Conservation (phyloP, 2,329 filamentous ascomycete genomes). For the Pseudogymnoascus sp. region DNA sequence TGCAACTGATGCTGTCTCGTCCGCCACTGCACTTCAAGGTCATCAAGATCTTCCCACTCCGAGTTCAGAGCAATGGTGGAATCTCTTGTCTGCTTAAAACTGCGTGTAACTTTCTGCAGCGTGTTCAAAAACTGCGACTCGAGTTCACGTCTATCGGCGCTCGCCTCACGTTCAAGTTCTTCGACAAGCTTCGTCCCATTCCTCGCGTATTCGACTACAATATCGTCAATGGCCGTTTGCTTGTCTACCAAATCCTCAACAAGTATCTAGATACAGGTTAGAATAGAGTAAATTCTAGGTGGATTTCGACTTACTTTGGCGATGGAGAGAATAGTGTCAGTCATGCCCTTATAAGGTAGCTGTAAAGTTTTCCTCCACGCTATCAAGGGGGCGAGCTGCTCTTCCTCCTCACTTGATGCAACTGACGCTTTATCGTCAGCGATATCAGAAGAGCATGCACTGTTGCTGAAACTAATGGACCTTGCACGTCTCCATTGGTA, state of each 20-base stretch:
- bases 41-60: slow-evolving; percentile 17
- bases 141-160: slow-evolving; percentile 15
- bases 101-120: slow-evolving; percentile 13
- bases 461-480: slow-evolving; percentile 18
- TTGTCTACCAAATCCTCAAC: slow-evolving; percentile 25
- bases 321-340: slow-evolving; percentile 25
- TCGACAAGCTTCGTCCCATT: slow-evolving; percentile 26
- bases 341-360: slow-evolving; percentile 27
- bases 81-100: slow-evolving; percentile 22
- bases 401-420: slow-evolving; percentile 15
- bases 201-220: slow-evolving; percentile 27
- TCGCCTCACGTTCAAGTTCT: slow-evolving; percentile 19
- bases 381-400: slow-evolving; percentile 8
- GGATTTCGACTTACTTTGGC: slow-evolving; percentile 25
- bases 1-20: slow-evolving; percentile 23
- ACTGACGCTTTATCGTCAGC: neutral
- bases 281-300: neutral
- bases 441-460: slow-evolving; percentile 17
- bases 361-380: slow-evolving; percentile 26
- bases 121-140: slow-evolving; percentile 13
- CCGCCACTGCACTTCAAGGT: slow-evolving; percentile 24
- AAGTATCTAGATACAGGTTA: slow-evolving; percentile 27
- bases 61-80: slow-evolving; percentile 16
- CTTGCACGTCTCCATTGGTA: slow-evolving; percentile 13
- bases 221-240: slow-evolving; percentile 26